Evolutionary conservation across 164 flowering plant species (phyloP).

Genomic region (Vitis riparia): DNA sequence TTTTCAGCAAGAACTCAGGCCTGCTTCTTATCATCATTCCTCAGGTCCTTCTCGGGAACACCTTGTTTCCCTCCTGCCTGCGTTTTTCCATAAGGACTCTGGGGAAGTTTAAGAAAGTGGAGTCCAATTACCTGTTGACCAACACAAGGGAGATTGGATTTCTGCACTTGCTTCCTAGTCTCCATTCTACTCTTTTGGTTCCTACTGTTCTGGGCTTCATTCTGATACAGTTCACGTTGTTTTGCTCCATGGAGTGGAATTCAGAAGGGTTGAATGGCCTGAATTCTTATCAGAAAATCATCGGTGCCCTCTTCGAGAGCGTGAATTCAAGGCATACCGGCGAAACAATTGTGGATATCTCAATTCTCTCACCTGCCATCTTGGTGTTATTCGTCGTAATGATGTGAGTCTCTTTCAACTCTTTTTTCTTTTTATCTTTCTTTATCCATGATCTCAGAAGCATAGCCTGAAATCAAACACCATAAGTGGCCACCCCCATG

Average conservation of each 20-base stretch:
- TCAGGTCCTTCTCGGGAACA: conserved; percentile 58
- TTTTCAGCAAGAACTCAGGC: conserved; percentile 51
- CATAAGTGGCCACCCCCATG: no score
- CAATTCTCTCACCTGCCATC: conserved; percentile 44
- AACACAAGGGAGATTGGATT: conserved; percentile 33
- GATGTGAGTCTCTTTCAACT: conserved; percentile 44
- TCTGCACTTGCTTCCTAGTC: conserved; percentile 36
- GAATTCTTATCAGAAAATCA: conserved; percentile 41
- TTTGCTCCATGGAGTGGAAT: conserved; percentile 58
- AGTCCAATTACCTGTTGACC: conserved; percentile 35
- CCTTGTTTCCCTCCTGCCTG: conserved; percentile 48
- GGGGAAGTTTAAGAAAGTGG: conserved; percentile 26
- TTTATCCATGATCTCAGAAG: neutral
- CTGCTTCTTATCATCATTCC: conserved; percentile 57
- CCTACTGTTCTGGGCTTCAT: conserved; percentile 46
- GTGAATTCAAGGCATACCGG: conserved; percentile 65
- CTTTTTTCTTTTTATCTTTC: conserved; percentile 10
- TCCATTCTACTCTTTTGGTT: conserved; percentile 24
- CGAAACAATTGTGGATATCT: conserved; percentile 51
- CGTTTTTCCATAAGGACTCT: conserved; percentile 36
- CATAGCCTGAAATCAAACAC: no score
- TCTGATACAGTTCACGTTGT: conserved; percentile 37
- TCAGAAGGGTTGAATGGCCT: conserved; percentile 43
- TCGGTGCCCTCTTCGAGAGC: conserved; percentile 43
- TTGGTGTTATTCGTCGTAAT: conserved; percentile 54